Evolutionary conservation across 306 rosid genomes (phyloP), one percentile per base, ranked within the genome.

Genomic region (Castanea crenata): DNA sequence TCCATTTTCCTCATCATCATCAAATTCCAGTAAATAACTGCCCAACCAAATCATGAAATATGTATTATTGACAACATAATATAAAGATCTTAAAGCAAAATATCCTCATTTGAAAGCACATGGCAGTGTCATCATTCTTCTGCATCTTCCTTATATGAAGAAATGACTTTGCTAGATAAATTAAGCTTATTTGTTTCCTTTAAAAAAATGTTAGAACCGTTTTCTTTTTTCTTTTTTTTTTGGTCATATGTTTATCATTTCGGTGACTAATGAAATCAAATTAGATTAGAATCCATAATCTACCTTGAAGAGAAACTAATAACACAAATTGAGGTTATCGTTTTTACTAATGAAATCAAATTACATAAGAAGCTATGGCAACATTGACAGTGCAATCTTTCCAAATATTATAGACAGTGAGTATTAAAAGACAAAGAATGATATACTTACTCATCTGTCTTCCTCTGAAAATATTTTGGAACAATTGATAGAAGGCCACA

Each of bases 1-100:
- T 46, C 99, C 99, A 57, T 96, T 97, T 90, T 96, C 99, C 73
- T 91, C 98, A 21, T 96, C 99, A 46, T 96, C 99, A 10, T 96
- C 99, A 71, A 96, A 96, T 86, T 96, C 99, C 86, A 96, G 83
- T 71, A 88, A 19, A 88, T 90, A 96, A 61, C 99, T 96, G 98
- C 79, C 11, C 46, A 41, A 41, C 46, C 46, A 41, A 41, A 41
- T 41, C 46, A 41, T 41, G 46, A 41, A 41, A 41, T 41, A 8
- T 8, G 46, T 41, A 41, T 41, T 41, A 81, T 85, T 55, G 76
- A 68, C 52, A 68, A 35, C 20, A 18, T 19, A 34, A 46, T 8
- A 31, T 16, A 5, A 13, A 49, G 54, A 12, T 49, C 15, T 49
- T 49, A 12, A 11, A 7, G 12, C 7, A 10, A 32, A 64, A 64